Conservation (phyloP, 768 basidiomycete species). For the Termitomyces sp. region DNA sequence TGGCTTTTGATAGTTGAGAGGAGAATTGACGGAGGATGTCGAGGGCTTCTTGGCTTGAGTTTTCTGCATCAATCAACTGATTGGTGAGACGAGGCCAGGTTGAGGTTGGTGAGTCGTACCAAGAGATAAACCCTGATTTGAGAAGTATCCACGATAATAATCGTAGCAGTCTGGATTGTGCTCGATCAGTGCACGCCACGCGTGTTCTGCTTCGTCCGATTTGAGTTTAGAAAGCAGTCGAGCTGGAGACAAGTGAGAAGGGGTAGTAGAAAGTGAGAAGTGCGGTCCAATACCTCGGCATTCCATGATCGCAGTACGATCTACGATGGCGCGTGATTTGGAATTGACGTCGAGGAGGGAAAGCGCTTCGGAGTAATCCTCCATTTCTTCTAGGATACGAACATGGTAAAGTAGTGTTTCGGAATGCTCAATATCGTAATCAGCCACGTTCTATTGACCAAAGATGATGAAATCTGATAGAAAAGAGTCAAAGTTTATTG, state of each 20-base stretch:
- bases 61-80: slow-evolving; percentile 44
- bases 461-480: neutral
- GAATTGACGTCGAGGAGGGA: slow-evolving; percentile 59
- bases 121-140: slow-evolving; percentile 60
- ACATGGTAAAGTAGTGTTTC: slow-evolving; percentile 81
- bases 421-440: slow-evolving; percentile 79
- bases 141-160: slow-evolving; percentile 76
- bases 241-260: slow-evolving; percentile 42
- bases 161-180: slow-evolving; percentile 81
- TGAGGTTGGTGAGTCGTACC: slow-evolving; percentile 38
- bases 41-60: slow-evolving; percentile 51
- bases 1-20: slow-evolving; percentile 60
- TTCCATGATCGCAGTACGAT: slow-evolving; percentile 67
- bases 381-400: slow-evolving; percentile 68
- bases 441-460: slow-evolving; percentile 59
- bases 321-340: slow-evolving; percentile 65
- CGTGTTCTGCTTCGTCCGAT: slow-evolving; percentile 69
- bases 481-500: neutral
- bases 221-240: slow-evolving; percentile 70
- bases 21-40: slow-evolving; percentile 57
- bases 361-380: slow-evolving; percentile 58
- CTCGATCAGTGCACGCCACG: slow-evolving; percentile 79
- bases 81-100: neutral
- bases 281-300: slow-evolving; percentile 48
- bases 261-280: neutral